A percentile compares a stretch with the other conserved stretches of the same genome.
Evolutionary conservation across 2,329 filamentous ascomycete genomes (phyloP).

Genomic region (Camptophora hylomeconis): DNA sequence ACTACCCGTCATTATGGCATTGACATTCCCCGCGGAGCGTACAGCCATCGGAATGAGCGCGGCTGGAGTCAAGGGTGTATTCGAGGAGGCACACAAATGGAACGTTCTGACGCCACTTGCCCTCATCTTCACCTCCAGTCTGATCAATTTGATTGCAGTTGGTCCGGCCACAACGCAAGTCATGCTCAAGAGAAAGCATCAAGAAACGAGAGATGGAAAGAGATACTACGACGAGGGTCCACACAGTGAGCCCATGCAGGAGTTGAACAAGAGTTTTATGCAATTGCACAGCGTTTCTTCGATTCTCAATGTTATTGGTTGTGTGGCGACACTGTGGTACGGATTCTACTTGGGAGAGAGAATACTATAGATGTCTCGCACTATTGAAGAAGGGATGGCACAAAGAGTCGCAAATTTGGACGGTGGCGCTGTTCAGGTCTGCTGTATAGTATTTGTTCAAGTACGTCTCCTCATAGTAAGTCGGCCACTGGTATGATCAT

Average conservation of each 20-base stretch:
- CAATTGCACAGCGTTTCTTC: slow-evolving; percentile 71
- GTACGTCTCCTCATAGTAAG: too few relatives aligned
- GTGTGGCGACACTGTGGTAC: slow-evolving; percentile 62
- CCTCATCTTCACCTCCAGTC: slow-evolving; percentile 55
- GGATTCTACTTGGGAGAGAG: slow-evolving; percentile 59
- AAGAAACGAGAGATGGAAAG: slow-evolving; percentile 84
- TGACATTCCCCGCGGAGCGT: slow-evolving; percentile 63
- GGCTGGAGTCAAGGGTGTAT: slow-evolving; percentile 40
- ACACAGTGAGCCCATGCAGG: slow-evolving; percentile 73
- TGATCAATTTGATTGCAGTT: slow-evolving; percentile 57
- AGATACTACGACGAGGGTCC: slow-evolving; percentile 66
- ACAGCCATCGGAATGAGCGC: slow-evolving; percentile 22
- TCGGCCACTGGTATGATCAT: too few relatives aligned
- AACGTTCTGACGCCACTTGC: slow-evolving; percentile 55
- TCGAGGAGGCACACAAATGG: slow-evolving; percentile 49
- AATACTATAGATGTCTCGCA: slow-evolving; percentile 30
- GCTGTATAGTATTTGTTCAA: too few relatives aligned
- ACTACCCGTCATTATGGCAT: slow-evolving; percentile 56
- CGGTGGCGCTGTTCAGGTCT: too few relatives aligned
- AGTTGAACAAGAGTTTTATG: slow-evolving; percentile 65
- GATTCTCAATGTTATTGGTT: slow-evolving; percentile 59
- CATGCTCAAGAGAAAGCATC: slow-evolving; percentile 64
- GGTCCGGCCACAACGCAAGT: slow-evolving; percentile 62
- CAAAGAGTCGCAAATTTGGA: too few relatives aligned
- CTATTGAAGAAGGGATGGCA: too few relatives aligned